phyloP scores from a whole-genome alignment of 2,329 filamentous ascomycete genomes.

The Aspergillus ustus region DNA sequence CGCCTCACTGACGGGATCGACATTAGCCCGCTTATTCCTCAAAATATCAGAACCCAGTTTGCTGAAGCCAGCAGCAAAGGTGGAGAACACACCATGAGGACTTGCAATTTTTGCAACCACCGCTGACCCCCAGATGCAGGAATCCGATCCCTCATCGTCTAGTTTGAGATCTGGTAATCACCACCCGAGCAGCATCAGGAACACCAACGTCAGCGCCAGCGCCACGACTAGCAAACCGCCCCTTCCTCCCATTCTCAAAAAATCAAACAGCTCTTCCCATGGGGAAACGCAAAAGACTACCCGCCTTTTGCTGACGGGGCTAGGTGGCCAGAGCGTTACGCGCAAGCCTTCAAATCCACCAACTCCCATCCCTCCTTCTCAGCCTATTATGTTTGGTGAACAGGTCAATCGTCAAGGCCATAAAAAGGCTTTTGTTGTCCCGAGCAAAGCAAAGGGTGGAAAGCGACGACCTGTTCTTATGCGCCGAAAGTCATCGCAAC shows the following conservation, averaged over 20 bases:
- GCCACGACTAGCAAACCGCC: constrained; percentile 16
- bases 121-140: constrained; percentile 4
- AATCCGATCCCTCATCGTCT: constrained; percentile 3
- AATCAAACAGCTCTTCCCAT: constrained; percentile 31
- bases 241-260: constrained; percentile 47
- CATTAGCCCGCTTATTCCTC: constrained; percentile 49
- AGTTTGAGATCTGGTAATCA: constrained; percentile 6
- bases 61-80: background rate
- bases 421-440: constrained; percentile 36
- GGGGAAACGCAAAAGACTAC: constrained; percentile 36
- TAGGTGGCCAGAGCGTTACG: constrained; percentile 31
- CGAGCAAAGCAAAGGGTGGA: constrained; percentile 31
- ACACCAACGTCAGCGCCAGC: constrained; percentile 3
- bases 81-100: background rate
- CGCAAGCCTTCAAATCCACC: constrained; percentile 32
- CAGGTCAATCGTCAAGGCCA: constrained; percentile 21
- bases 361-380: constrained; percentile 23
- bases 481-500: constrained; percentile 44
- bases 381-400: constrained; percentile 15
- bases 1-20: constrained; percentile 42
- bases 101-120: background rate
- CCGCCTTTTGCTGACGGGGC: constrained; percentile 35
- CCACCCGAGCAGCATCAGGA: constrained; percentile 16
- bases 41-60: constrained; percentile 45
- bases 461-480: constrained; percentile 38